A percentile compares a stretch with the other conserved stretches of the same genome.
These are phyloP conservation scores for Cyclotella choctawhatcheeana DNA, from an alignment of 108 stramenopile species.

Conservation along the genomic window DNA sequence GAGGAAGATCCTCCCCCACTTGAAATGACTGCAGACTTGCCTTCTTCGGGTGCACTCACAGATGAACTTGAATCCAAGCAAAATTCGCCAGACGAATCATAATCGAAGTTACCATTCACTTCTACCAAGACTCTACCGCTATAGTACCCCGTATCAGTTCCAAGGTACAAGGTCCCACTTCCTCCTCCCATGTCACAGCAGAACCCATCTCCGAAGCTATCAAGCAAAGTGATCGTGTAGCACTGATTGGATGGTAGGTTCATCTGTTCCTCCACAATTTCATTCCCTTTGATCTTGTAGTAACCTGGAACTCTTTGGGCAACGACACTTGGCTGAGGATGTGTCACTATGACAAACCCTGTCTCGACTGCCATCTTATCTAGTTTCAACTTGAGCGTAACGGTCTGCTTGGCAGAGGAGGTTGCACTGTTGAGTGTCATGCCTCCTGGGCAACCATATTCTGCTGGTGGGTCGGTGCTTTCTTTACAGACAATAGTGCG, in stretches of 20 bases:
- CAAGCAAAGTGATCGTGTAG: constrained; percentile 38
- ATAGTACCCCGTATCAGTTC: constrained; percentile 33
- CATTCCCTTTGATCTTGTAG: constrained; percentile 29
- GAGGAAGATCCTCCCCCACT: background rate
- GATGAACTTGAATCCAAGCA: constrained; percentile 11
- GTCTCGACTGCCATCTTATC: constrained; percentile 44
- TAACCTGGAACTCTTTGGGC: constrained; percentile 43
- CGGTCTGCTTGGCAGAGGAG: constrained; percentile 12
- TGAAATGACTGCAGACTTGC: background rate
- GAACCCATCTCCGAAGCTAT: constrained; percentile 46
- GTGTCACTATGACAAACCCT: constrained; percentile 36
- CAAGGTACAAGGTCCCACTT: constrained; percentile 23
- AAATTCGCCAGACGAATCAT: constrained; percentile 26
- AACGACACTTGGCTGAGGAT: constrained; percentile 10
- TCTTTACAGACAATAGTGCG: constrained; percentile 45
- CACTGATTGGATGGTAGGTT: constrained; percentile 34
- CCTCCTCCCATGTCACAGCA: constrained; percentile 51
- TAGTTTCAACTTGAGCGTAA: constrained; percentile 45
- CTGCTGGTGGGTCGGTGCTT: constrained; percentile 34
- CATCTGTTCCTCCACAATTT: constrained; percentile 34
- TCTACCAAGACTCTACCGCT: constrained; percentile 38
- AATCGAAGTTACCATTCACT: constrained; percentile 37
- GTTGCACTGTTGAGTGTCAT: constrained; percentile 20
- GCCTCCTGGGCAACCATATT: constrained; percentile 20
- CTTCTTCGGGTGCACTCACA: background rate